Percentiles rank a stretch among this genome's conserved stretches.
These are phyloP conservation scores for Phytophthora lateralis DNA, from an alignment of 352 stramenopile species.

Conservation along the genomic window DNA sequence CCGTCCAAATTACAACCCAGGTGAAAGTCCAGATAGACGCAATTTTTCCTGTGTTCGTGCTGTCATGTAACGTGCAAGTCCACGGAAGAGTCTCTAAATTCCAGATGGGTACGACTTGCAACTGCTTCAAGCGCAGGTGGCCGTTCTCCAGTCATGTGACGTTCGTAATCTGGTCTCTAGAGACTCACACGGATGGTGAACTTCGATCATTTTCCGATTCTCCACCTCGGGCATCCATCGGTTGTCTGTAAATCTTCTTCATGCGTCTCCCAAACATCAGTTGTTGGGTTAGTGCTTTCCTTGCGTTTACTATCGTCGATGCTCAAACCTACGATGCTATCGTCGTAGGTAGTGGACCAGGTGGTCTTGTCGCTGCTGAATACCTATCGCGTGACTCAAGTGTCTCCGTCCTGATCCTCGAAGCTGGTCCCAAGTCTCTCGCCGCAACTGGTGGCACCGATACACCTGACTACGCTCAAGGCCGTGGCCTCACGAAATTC, in stretches of 20 bases:
- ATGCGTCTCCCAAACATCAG: conserved; percentile 19
- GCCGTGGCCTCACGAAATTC: conserved; percentile 58
- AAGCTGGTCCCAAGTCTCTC: conserved; percentile 55
- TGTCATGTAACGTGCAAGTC: background rate
- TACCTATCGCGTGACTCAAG: conserved; percentile 54
- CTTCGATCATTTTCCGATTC: conserved; percentile 18
- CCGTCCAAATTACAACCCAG: conserved; percentile 14
- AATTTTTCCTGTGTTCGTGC: conserved; percentile 24
- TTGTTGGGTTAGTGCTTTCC: conserved; percentile 12
- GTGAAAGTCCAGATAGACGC: conserved; percentile 15
- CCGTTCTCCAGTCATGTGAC: background rate
- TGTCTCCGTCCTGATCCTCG: conserved; percentile 63
- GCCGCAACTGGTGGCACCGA: conserved; percentile 52
- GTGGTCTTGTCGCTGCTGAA: conserved; percentile 63
- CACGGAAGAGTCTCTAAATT: background rate
- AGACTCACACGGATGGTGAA: background rate
- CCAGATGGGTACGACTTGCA: conserved; percentile 17
- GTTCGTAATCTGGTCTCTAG: background rate
- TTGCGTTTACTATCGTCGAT: conserved; percentile 8
- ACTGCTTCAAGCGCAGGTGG: conserved; percentile 7
- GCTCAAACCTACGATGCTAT: conserved; percentile 60
- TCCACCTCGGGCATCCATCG: conserved; percentile 1
- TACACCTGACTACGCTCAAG: conserved; percentile 45
- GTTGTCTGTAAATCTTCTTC: background rate
- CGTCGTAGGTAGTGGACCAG: conserved; percentile 60